Evolutionary conservation across 306 rosid species (phyloP), one percentile per base, ranked within the genome.

Genomic region (Macrotyloma uniflorum): DNA sequence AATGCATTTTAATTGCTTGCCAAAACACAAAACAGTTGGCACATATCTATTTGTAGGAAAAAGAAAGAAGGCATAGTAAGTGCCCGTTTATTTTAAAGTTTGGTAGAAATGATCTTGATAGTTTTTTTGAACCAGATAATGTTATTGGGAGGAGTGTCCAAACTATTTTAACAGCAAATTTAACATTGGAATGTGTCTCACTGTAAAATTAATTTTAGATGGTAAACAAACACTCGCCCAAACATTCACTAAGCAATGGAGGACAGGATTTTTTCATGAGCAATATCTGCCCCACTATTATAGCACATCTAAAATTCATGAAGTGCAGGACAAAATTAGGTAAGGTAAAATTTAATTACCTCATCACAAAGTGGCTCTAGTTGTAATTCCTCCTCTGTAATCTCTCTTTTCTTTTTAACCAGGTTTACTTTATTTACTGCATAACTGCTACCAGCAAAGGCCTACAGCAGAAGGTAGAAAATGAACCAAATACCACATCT

Each of bases 291-390:
- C 74, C 49, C 43, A 38, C 61, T 63, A 40, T 40, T 32, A 50
- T 45, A 72, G 54, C 35, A 47, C 49, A 73, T 4, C 24, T 36
- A 63, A 33, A 67, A 11, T 78, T 57, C n/a, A 68, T n/a, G 38
- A 80, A 18, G 30, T 36, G 30, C 42, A 20, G 69, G 55, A 47
- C 26, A 66, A 38, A 70, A 79, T 42, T 38, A 69, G 66, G 71
- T 15, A 76, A 42, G 43, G 40, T 51, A 76, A 59, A 80, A 74
- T 42, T 6, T 45, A 85, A 74, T 67, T 45, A 94, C 98, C 98
- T 92, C 90, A 3, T 82, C 77, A 74, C 98, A 89, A 79, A 91
- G 98, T 51, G 98, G 97, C 81, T 92, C 93, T 79, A 95, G 89
- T 65, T 77, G 70, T 87, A 95, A 74, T 45, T 84, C 84, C 72